A percentile compares a stretch with the other conserved stretches of the same genome.
These are phyloP conservation scores for Blastocystis sp. DNA, from an alignment of 352 stramenopile genomes.

Conservation along the genomic window DNA sequence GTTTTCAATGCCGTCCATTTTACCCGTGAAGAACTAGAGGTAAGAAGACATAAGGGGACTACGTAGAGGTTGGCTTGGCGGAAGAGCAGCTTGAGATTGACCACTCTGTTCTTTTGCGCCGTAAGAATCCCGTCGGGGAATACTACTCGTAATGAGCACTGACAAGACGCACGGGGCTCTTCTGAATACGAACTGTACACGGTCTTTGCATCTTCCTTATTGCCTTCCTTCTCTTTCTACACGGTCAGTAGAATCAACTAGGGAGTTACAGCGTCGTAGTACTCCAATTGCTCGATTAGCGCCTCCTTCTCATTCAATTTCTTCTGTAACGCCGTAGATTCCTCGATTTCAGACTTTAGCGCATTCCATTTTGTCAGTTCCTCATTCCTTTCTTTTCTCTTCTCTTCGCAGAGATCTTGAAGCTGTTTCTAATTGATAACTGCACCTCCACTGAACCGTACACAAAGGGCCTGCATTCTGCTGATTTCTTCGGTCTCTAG, in stretches of 20 bases:
- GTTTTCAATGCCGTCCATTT: background rate
- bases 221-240: slow-evolving; percentile 37
- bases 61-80: background rate
- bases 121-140: background rate
- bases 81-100: background rate
- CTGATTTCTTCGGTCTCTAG: no score
- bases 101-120: background rate
- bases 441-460: no score
- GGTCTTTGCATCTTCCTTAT: background rate
- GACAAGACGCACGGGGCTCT: background rate
- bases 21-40: slow-evolving; percentile 22
- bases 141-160: slow-evolving; percentile 1
- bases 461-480: no score
- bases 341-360: background rate
- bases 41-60: background rate
- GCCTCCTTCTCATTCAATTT: slow-evolving; percentile 28
- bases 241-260: background rate
- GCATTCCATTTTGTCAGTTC: background rate
- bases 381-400: slow-evolving; percentile 9
- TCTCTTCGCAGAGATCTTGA: background rate
- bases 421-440: no score
- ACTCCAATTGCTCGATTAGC: slow-evolving; percentile 36
- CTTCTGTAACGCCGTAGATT: background rate
- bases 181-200: background rate
- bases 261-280: background rate